phyloP scores from a whole-genome alignment of 2,329 filamentous ascomycete genomes.

The Exophiala oligosperma region DNA sequence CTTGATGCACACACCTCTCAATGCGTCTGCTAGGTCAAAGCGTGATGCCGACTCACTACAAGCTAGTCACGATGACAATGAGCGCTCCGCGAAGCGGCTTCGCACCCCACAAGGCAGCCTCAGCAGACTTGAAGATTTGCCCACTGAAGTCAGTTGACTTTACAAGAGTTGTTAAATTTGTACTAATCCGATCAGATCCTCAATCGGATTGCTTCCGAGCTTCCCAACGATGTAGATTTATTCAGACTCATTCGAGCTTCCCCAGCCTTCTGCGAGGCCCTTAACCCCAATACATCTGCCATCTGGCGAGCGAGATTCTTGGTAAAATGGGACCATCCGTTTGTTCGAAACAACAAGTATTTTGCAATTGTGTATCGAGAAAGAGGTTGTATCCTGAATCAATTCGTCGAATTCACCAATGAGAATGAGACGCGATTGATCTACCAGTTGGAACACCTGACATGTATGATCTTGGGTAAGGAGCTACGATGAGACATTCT shows the following conservation, averaged over 20 bases:
- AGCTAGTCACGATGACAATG: background rate
- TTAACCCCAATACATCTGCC: conserved; percentile 32
- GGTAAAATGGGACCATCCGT: conserved; percentile 36
- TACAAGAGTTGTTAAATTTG: background rate
- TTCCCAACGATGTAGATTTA: conserved; percentile 35
- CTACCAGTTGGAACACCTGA: conserved; percentile 32
- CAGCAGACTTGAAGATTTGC: conserved; percentile 15
- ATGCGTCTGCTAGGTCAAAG: background rate
- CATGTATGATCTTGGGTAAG: conserved; percentile 29
- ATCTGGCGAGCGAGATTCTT: conserved; percentile 39
- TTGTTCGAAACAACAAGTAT: conserved; percentile 23
- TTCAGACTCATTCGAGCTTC: conserved; percentile 33
- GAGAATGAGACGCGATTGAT: conserved; percentile 32
- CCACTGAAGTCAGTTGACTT: conserved; percentile 16
- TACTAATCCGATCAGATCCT: conserved; percentile 15
- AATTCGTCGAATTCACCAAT: conserved; percentile 32
- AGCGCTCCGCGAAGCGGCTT: background rate
- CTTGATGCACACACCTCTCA: background rate
- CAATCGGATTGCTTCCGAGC: conserved; percentile 19
- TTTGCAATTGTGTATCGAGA: conserved; percentile 38
- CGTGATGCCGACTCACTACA: background rate
- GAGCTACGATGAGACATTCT: background rate
- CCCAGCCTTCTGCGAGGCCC: conserved; percentile 26
- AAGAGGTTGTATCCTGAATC: conserved; percentile 36
- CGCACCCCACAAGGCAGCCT: background rate